Evolutionary conservation across 768 basidiomycete genomes (phyloP).

Genomic region (Baorangia bicolor): DNA sequence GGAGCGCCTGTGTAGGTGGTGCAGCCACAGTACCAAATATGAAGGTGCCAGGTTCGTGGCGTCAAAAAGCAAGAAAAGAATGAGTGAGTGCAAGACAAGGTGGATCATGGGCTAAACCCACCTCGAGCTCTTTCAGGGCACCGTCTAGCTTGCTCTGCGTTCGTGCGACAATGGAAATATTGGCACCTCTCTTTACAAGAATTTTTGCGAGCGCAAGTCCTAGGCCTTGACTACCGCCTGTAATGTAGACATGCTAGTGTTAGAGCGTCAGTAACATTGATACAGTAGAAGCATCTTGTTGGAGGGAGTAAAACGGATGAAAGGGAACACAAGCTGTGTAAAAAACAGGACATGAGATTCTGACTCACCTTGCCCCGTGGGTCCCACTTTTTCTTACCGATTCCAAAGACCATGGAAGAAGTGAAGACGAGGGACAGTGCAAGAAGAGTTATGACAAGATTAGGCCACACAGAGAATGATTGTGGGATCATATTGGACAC

Average conservation of each 20-base stretch:
- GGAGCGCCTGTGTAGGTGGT: slow-evolving; percentile 41
- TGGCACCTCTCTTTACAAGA: slow-evolving; percentile 66
- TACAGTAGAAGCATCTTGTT: not conserved
- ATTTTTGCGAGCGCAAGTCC: slow-evolving; percentile 72
- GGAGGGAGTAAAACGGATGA: too few relatives aligned
- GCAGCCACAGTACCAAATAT: not conserved
- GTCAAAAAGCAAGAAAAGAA: not conserved
- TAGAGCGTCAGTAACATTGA: not conserved
- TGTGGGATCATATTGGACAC: too few relatives aligned
- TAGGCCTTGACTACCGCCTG: slow-evolving; percentile 80
- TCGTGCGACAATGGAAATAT: slow-evolving; percentile 84
- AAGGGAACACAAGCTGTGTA: too few relatives aligned
- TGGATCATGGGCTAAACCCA: slow-evolving; percentile 28
- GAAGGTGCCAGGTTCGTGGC: not conserved
- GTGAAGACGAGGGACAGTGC: slow-evolving; percentile 9
- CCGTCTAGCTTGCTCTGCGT: slow-evolving; percentile 60
- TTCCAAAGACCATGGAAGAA: slow-evolving; percentile 20
- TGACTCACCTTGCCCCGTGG: slow-evolving; percentile 42
- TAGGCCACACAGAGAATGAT: not conserved
- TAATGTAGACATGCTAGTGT: slow-evolving; percentile 77
- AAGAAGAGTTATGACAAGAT: slow-evolving; percentile 5
- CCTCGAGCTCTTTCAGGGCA: slow-evolving; percentile 66
- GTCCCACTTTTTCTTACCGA: slow-evolving; percentile 43
- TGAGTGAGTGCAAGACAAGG: not conserved
- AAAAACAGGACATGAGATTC: not conserved